Evolutionary conservation across 805 yeast species (phyloP), one percentile per base, ranked within the genome.

Genomic region (Wickerhamomyces silvicola): DNA sequence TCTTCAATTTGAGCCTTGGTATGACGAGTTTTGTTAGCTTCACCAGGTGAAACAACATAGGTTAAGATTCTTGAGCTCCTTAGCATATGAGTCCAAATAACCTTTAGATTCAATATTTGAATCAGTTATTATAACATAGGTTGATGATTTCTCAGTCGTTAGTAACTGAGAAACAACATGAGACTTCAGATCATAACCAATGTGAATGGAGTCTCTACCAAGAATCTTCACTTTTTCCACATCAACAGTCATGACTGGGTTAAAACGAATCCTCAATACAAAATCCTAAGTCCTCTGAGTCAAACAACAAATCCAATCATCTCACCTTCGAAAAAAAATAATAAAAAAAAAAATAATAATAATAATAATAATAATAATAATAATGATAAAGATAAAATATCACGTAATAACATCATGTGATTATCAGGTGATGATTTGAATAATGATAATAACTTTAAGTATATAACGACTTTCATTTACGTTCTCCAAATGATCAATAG

Each of bases 1-100:
- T 92, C 98, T 62, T 92, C 98, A 35, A 92, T 88, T 9, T 75
- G 77, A 18, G 92, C 97, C 60, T 92, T 92, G 21, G 95, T 87
- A 31, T 75, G 75, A 46, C 98, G 73, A 36, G 75, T 80, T 63
- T 92, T 92, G 57, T 81, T 81, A 33, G 86, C 75, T 59, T 92
- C 98, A 31, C 98, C 98, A 1, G 98, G 98, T 5, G 92, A 66
- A 11, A 92, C 84, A 4, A 71, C 67, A 56, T 80, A 88, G 10
- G 76, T 66, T 35, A 92, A 62, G 22, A 92, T 58, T 42, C 98
- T 72, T 3, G 87, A 66, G 72, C 18, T 64, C 65, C 2, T 47
- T 38, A 6, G 54, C 51, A 42, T 77, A 70, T 6, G 63, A 57
- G 18, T 62, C 63, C 47, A 77, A 73, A 46, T 79, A 81, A 18